Evolutionary conservation across 805 yeast species (phyloP).

Genomic region (Wickerhamomyces hampshirensis): DNA sequence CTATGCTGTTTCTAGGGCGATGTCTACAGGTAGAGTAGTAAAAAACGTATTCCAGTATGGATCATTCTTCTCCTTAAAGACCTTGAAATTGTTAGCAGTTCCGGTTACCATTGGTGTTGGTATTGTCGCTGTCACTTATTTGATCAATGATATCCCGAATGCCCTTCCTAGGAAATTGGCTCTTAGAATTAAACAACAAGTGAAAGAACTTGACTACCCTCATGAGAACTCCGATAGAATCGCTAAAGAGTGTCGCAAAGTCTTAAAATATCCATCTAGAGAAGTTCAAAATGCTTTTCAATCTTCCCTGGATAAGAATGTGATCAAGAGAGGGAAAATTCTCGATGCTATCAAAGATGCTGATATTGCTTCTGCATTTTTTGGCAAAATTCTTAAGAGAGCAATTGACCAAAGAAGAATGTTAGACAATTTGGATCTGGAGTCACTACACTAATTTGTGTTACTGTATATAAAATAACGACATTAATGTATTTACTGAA

Average conservation of each 20-base stretch:
- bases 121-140: constrained; percentile 52
- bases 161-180: constrained; percentile 86
- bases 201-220: constrained; percentile 68
- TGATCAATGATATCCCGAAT: constrained; percentile 78
- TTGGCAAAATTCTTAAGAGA: constrained; percentile 42
- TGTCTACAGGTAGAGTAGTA: constrained; percentile 35
- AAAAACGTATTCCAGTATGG: constrained; percentile 32
- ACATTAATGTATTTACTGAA: background rate
- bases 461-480: background rate
- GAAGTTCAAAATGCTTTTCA: constrained; percentile 75
- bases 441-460: constrained; percentile 14
- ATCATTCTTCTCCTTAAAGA: constrained; percentile 30
- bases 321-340: constrained; percentile 51
- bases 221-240: constrained; percentile 75
- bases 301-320: constrained; percentile 55
- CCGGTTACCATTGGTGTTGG: constrained; percentile 50
- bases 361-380: constrained; percentile 50
- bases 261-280: constrained; percentile 73
- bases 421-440: constrained; percentile 41
- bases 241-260: constrained; percentile 76
- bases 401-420: constrained; percentile 37
- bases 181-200: constrained; percentile 56
- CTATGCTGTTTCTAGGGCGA: constrained; percentile 24
- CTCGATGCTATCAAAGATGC: constrained; percentile 49
- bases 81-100: constrained; percentile 42